A percentile compares a stretch with the other conserved stretches of the same genome.
Conservation (phyloP, 2,329 filamentous ascomycete genomes). For the Dothideomycetes sp. region DNA sequence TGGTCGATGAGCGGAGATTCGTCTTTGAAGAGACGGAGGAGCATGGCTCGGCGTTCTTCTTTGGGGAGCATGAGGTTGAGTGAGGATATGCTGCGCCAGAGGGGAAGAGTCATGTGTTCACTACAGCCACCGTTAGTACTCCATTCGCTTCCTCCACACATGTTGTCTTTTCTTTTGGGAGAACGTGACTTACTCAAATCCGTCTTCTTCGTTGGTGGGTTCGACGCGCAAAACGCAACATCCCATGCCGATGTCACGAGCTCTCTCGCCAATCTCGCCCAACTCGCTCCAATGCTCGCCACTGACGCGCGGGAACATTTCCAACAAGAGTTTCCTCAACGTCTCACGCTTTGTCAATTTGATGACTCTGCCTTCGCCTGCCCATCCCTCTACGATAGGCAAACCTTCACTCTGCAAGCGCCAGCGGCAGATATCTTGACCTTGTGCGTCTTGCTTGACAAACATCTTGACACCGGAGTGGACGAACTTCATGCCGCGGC, state of each 20-base stretch:
- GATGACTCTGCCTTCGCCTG: constrained; percentile 68
- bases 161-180: no score
- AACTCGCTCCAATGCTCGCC: constrained; percentile 65
- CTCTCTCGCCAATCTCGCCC: constrained; percentile 78
- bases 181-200: constrained; percentile 38
- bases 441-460: constrained; percentile 91
- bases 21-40: constrained; percentile 85
- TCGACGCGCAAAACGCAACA: constrained; percentile 85
- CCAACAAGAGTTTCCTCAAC: constrained; percentile 70
- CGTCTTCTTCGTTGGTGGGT: constrained; percentile 41
- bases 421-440: constrained; percentile 81
- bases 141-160: no score
- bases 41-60: constrained; percentile 85
- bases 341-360: constrained; percentile 69
- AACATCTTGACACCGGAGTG: constrained; percentile 98
- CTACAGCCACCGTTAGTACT: constrained; percentile 22
- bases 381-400: constrained; percentile 81
- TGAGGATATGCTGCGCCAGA: constrained; percentile 88
- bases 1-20: constrained; percentile 72
- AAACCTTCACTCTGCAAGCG: constrained; percentile 92
- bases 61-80: constrained; percentile 98
- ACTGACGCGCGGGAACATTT: constrained; percentile 91
- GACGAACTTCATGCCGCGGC: constrained; percentile 85
- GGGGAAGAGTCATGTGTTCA: constrained; percentile 78
- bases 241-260: constrained; percentile 73